Percentiles rank a stretch among this genome's conserved stretches.
Conservation (phyloP, 1,284 basidiomycete genomes). For the Trichosporon ovoides region DNA sequence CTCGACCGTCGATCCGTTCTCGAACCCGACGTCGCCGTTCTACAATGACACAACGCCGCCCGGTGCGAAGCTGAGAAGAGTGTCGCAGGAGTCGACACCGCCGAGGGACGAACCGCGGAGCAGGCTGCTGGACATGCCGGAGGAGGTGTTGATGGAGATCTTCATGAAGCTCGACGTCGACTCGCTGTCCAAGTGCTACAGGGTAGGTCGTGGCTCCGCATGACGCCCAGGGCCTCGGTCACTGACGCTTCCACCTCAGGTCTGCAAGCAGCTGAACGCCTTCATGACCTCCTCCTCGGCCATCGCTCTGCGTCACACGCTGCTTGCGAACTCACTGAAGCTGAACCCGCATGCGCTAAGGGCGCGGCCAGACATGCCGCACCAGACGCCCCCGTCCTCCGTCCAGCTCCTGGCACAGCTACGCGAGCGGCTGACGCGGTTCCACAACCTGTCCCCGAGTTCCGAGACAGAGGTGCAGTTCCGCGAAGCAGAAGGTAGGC, state of each 20-base stretch:
- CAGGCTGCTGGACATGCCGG: not conserved
- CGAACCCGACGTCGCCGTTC: not conserved
- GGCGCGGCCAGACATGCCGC: slow-evolving; percentile 17
- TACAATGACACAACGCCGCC: not conserved
- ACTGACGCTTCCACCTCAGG: too few species aligned
- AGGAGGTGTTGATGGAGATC: slow-evolving; percentile 3
- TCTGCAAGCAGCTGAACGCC: slow-evolving; percentile 6
- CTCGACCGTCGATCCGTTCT: not conserved
- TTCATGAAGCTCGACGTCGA: slow-evolving; percentile 1
- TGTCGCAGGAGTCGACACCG: not conserved
- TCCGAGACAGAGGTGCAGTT: slow-evolving; percentile 22
- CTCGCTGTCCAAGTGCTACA: slow-evolving; percentile 4
- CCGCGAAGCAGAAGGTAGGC: slow-evolving; percentile 35
- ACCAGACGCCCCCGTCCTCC: slow-evolving; percentile 48
- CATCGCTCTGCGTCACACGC: slow-evolving; percentile 67
- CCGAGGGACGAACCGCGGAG: not conserved
- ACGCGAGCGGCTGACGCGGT: slow-evolving; percentile 37
- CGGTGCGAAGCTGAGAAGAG: not conserved
- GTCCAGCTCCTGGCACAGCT: slow-evolving; percentile 36
- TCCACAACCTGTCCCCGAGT: slow-evolving; percentile 34
- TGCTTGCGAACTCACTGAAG: slow-evolving; percentile 69
- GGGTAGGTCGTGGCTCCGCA: too few species aligned
- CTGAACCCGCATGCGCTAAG: slow-evolving; percentile 52
- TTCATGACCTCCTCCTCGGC: slow-evolving; percentile 32
- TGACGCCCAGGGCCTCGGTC: not conserved